Evolutionary conservation across 2,329 filamentous ascomycete genomes (phyloP).

Genomic region (Tetracladium maxilliforme): DNA sequence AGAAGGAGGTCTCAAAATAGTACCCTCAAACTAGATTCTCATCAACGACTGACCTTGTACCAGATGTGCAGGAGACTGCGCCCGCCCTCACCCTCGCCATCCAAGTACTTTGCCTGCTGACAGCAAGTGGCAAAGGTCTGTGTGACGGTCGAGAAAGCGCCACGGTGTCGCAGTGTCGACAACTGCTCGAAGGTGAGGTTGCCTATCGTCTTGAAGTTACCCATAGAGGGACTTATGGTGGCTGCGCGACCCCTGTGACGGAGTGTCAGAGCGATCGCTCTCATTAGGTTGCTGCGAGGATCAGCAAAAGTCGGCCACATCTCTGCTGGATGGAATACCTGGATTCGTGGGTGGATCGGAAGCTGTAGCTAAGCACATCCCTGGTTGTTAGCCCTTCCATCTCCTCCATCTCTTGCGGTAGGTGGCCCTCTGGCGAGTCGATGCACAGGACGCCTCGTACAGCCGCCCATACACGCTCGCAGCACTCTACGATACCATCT

Average conservation of each 20-base stretch:
- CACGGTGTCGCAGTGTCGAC: conserved; percentile 70
- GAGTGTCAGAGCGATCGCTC: conserved; percentile 40
- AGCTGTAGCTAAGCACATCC: conserved; percentile 85
- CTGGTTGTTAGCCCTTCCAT: conserved; percentile 65
- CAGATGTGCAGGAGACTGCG: conserved; percentile 19
- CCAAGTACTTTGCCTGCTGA: conserved; percentile 40
- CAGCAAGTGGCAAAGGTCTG: conserved; percentile 78
- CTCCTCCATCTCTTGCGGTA: conserved; percentile 63
- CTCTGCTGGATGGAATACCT: conserved; percentile 35
- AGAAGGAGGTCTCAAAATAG: conserved; percentile 5
- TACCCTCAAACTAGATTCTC: conserved; percentile 8
- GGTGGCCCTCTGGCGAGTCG: conserved; percentile 84
- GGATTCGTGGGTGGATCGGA: conserved; percentile 87
- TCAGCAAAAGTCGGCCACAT: conserved; percentile 7
- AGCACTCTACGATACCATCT: conserved; percentile 39
- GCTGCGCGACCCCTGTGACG: conserved; percentile 26
- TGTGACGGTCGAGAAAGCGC: conserved; percentile 86
- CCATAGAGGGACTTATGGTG: conserved; percentile 29
- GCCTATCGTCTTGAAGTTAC: conserved; percentile 52
- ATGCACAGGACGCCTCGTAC: conserved; percentile 74
- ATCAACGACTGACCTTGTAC: conserved; percentile 45
- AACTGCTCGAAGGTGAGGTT: conserved; percentile 70
- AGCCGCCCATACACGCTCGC: conserved; percentile 59
- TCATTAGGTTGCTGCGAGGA: conserved; percentile 51
- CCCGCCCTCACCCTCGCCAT: conserved; percentile 11